Evolutionary conservation across 164 flowering plant genomes (phyloP), one percentile per base, ranked within the genome.

Genomic region (Piper betle): DNA sequence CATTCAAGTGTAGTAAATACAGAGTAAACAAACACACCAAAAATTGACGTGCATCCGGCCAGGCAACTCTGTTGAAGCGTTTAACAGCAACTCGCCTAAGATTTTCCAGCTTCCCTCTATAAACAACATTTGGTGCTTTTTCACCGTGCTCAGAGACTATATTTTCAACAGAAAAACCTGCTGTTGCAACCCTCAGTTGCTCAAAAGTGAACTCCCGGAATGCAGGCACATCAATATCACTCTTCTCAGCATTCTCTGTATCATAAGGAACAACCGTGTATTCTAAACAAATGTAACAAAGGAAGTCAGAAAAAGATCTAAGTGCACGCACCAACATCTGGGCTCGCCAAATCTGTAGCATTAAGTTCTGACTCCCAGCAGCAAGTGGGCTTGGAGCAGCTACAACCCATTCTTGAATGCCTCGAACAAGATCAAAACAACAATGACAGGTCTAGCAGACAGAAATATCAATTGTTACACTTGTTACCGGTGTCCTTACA

Each of bases 71-170:
- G 60, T 86, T 86, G 65, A 91, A 88, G 38, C 92, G 81, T 61
- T 91, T 91, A 54, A 91, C 84, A 43, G 96, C 94, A 71, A 91
- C 79, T 19, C 82, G 75, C 62, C 73, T 68, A 66, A 84, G 94
- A 73, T 80, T 86, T 16, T 82, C 90, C 63, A 91, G 62, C 72
- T 80, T 86, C 66, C 97, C 97, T 66, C 82, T 91, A 65, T 88
- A 91, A 67, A 91, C 97, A 61, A 91, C 85, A 78, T 91, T 91
- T 0, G 97, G 97, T 38, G 96, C 97, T 70, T 91, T 88, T 57
- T 88, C 97, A 15, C 97, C 97, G 69, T 88, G 96, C 66, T 91
- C 97, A 40, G 97, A 91, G 63, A 91, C 95, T 52, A 91, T 91
- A 60, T 88, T 88, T 68, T 86, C 97, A 13, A 69, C 81, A 53